These are phyloP conservation scores for Acaromyces ingoldii DNA, from an alignment of 1,284 basidiomycete species.

Conservation along the genomic window DNA sequence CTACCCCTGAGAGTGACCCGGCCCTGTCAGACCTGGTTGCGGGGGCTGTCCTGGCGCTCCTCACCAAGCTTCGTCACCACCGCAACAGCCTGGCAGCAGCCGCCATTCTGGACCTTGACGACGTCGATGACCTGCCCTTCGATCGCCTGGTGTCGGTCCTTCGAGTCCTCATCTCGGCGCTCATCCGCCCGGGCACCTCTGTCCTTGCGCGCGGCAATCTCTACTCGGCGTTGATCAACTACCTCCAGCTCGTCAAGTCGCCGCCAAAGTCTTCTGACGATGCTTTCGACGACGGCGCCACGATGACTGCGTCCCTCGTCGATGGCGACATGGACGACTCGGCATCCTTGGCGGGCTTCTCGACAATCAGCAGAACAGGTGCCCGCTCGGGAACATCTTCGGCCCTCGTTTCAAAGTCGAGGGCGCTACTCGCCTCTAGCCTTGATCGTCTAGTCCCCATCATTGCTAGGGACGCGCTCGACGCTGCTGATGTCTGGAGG, in stretches of 20 bases:
- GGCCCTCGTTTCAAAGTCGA: conserved; percentile 61
- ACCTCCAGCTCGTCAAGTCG: conserved; percentile 62
- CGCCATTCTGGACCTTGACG: conserved; percentile 38
- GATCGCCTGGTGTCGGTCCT: conserved; percentile 74
- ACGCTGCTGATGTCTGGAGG: conserved; percentile 93
- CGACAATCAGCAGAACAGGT: conserved; percentile 19
- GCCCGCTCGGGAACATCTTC: conserved; percentile 27
- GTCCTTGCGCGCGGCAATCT: conserved; percentile 91
- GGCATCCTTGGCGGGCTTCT: conserved; percentile 25
- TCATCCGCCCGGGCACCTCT: conserved; percentile 71
- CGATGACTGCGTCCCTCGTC: conserved; percentile 28
- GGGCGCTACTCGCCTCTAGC: conserved; percentile 57
- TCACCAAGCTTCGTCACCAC: conserved; percentile 64
- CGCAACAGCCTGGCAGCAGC: conserved; percentile 16
- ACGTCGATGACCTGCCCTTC: conserved; percentile 23
- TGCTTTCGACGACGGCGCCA: conserved; percentile 21
- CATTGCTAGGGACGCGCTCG: conserved; percentile 84
- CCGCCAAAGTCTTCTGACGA: conserved; percentile 7
- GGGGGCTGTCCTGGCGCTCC: conserved; percentile 71
- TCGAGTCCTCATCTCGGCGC: conserved; percentile 70
- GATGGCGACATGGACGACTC: conserved; percentile 26
- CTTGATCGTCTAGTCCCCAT: conserved; percentile 69
- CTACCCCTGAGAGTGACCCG: conserved; percentile 52
- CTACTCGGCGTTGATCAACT: conserved; percentile 86
- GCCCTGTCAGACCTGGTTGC: conserved; percentile 73